Evolutionary conservation across 2,329 filamentous ascomycete species (phyloP).

Genomic region (Colletotrichum sp.): DNA sequence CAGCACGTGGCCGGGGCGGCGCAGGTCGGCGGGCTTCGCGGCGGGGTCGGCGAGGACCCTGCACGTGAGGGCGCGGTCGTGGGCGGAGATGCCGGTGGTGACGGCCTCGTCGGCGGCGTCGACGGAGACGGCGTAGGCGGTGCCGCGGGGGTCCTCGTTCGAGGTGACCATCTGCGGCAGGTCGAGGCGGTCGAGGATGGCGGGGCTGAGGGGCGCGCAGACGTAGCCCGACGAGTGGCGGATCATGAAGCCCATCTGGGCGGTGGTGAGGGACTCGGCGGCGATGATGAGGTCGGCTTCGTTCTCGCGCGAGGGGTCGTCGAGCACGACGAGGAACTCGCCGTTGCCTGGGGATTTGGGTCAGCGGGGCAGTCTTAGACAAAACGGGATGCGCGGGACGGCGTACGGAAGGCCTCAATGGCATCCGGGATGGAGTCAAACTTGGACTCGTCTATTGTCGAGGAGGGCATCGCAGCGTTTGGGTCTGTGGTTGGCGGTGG

Average conservation of each 20-base stretch:
- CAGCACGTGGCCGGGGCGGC: conserved; percentile 88
- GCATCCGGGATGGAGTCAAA: conserved; percentile 71
- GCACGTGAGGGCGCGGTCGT: conserved; percentile 85
- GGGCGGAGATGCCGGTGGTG: conserved; percentile 88
- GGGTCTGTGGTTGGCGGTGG: neutral
- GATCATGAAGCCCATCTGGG: conserved; percentile 96
- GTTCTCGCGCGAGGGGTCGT: conserved; percentile 91
- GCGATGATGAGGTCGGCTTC: conserved; percentile 98
- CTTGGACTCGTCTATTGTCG: conserved; percentile 53
- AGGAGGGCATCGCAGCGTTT: conserved; percentile 50
- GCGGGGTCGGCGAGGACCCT: conserved; percentile 73
- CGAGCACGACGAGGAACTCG: conserved; percentile 95
- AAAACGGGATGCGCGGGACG: neutral
- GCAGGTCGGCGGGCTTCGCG: conserved; percentile 65
- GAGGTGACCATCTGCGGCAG: conserved; percentile 87
- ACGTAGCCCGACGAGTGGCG: conserved; percentile 89
- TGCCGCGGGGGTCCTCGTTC: conserved; percentile 83
- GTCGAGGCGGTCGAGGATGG: conserved; percentile 71
- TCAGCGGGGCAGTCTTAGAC: neutral
- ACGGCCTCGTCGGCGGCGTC: conserved; percentile 76
- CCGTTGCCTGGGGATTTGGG: conserved; percentile 62
- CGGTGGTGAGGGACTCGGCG: conserved; percentile 79
- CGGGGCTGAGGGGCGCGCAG: conserved; percentile 80
- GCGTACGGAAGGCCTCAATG: conserved; percentile 67
- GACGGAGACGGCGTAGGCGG: conserved; percentile 91